Evolutionary conservation across 129 eudicot genomes (phyloP), one percentile per base, ranked within the genome.

Genomic region (Tagetes erecta): DNA sequence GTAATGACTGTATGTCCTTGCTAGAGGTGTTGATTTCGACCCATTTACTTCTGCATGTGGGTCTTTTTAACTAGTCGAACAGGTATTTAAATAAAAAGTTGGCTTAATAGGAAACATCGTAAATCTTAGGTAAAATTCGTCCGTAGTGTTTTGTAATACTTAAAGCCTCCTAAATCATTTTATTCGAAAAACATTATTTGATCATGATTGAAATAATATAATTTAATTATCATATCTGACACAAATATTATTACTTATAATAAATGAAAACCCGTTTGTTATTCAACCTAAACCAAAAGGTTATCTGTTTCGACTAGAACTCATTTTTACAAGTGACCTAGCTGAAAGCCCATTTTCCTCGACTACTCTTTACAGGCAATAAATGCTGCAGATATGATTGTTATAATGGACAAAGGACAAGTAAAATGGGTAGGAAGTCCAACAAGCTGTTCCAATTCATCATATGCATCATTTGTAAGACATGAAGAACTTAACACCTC

Each of bases 361-460:
- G 12, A 42, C 67, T 76, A 57, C 70, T 39, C 65, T 68, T 68
- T 56, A 58, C 87, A 93, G 98, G 98, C 98, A 70, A 86, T 93
- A 84, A 73, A 76, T 31, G 75, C 88, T 72, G 92, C 98, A 60
- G 96, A 93, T 83, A 69, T 88, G 49, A 83, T 93, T 64, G 83
- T 93, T 75, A 73, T 90, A 73, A 86, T 93, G 92, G 96, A 86
- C 45, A 88, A 86, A 84, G 98, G 98, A 52, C 85, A 52, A 71
- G 88, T 93, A 62, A 86, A 85, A 84, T 86, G 90, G 92, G 83
- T 84, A 51, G 97, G 98, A 71, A 85, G 85, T 75, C 98, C 98
- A 78, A 31, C 77, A 2, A 86, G 79, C 31, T 86, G 83, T 40
- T 67, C 85, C 45, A 12, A 73, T 75, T 72, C 89, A 36, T 70